A percentile compares a stretch with the other conserved stretches of the same genome.
These are phyloP conservation scores for Melaleuca quinquenervia DNA, from an alignment of 345 rosid species.

Conservation along the genomic window DNA sequence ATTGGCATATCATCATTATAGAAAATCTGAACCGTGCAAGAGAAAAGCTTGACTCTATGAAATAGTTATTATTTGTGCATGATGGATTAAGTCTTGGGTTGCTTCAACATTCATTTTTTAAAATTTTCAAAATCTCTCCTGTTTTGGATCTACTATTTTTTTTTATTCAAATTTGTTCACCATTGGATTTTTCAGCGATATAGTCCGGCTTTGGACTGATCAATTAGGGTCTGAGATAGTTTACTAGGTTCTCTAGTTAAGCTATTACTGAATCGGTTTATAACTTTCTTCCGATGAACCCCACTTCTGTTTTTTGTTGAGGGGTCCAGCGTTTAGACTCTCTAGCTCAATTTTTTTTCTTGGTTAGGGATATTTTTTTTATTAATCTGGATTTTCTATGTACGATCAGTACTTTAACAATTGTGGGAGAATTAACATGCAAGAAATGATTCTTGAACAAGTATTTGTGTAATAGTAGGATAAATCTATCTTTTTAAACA, in stretches of 20 bases:
- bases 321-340: neutral
- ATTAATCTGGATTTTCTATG: neutral
- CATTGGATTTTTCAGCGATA: neutral
- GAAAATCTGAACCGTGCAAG: neutral
- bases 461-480: neutral
- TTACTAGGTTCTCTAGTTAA: too few species aligned
- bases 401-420: neutral
- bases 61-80: neutral
- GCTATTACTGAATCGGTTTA: too few species aligned
- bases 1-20: neutral
- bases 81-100: too few species aligned
- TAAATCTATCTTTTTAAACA: neutral
- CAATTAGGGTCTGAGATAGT: too few species aligned
- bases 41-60: neutral
- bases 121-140: neutral
- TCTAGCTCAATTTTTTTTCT: neutral
- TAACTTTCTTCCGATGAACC: too few species aligned
- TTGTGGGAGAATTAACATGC: neutral
- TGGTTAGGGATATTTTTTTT: neutral
- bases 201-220: neutral
- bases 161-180: neutral
- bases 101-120: too few species aligned
- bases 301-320: neutral
- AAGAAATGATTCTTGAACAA: too few species aligned
- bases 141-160: neutral